phyloP scores from a whole-genome alignment of 2,329 filamentous ascomycete genomes.

The Tolypocladium paradoxum region DNA sequence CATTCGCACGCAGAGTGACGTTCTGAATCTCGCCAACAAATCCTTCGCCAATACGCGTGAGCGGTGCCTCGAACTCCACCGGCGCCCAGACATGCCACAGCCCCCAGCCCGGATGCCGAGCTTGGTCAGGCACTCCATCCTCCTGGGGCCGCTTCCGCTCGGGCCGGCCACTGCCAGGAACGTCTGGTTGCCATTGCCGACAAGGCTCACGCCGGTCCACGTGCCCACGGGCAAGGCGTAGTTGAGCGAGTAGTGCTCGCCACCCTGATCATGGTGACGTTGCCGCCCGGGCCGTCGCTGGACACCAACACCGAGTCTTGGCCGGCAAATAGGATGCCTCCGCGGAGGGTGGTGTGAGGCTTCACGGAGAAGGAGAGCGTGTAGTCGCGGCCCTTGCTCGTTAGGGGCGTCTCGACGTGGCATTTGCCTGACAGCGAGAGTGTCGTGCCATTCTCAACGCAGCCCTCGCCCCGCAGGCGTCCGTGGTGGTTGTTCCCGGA shows the following conservation, averaged over 20 bases:
- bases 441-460: no score
- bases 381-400: no score
- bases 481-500: no score
- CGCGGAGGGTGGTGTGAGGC: background rate
- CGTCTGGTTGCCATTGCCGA: background rate
- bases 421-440: no score
- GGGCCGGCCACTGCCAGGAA: background rate
- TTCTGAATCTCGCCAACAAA: conserved; percentile 1
- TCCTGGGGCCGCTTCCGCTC: background rate
- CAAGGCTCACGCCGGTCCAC: background rate
- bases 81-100: conserved; percentile 1
- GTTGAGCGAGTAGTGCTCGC: background rate
- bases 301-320: background rate
- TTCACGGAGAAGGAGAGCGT: background rate
- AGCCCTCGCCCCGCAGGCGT: no score
- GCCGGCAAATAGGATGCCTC: background rate
- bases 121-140: conserved; percentile 1
- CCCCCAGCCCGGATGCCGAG: no score
- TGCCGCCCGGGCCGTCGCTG: background rate
- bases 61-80: conserved; percentile 1
- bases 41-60: background rate
- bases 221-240: background rate
- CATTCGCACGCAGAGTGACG: background rate
- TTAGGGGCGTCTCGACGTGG: background rate
- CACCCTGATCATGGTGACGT: no score